Evolutionary conservation across 257 asterid genomes (phyloP), one percentile per base, ranked within the genome.

Genomic region (Solanum stenotomum): DNA sequence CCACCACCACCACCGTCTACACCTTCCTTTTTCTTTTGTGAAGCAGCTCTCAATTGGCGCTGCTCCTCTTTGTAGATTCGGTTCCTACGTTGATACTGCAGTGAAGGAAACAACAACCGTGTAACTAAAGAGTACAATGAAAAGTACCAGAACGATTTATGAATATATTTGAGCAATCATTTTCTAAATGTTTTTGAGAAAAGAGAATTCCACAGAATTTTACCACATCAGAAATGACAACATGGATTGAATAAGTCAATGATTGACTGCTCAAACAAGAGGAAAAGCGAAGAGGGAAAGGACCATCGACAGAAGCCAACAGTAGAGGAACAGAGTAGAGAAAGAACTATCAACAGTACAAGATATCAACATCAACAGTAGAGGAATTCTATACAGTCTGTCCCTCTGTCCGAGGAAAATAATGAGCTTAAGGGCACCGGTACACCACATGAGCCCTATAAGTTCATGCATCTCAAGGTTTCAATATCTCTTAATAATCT

Each of bases 31-130:
- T 86, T 93, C 90, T 92, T 94, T 90, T 94, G 94, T 23, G 93
- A 88, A 90, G 98, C 95, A 88, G 96, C 98, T 94, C 99, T 92
- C 67, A 94, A 88, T 79, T 97, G 99, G 38, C 99, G 98, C 89
- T 97, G 99, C 94, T 97, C 99, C 94, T 97, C 99, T 92, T 97
- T 97, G 95, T 96, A 97, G 70, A 97, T 89, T 89, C 98, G 92
- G 92, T 97, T 97, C 92, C 99, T 93, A 72, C 99, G 94, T 91
- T 94, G 98, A 89, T 91, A 97, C 99, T 96, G 95, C 90, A 88
- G 65, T 83, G 87, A 35, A 82, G 72, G 42, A 63, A 90, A 74
- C 18, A 61, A 27, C 85, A 46, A 29, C 77, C 11, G 2, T 81
- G 85, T 81, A 81, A 81, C 27, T 75, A 75, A 35, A 22, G 15